Base-by-base conservation (phyloP, 2,329 filamentous ascomycete species). In the Xylariaceae sp. region DNA sequence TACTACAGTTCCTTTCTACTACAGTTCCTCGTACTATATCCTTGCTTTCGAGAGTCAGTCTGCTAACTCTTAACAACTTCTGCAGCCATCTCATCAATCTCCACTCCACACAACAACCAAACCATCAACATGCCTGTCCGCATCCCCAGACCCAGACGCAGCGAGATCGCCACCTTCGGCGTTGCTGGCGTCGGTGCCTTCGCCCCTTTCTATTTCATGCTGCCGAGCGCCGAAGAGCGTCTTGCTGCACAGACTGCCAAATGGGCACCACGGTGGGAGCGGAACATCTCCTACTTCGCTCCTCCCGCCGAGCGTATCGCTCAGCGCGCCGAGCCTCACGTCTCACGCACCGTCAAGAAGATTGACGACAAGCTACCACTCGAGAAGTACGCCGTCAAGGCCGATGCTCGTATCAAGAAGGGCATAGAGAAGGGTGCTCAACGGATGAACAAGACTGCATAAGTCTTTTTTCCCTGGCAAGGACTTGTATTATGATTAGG, bases 191-290 rank as follows among this genome's bases (percentile, higher is more conserved):
- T 80, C 51, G 72, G 68, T 42, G 76, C 72, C 57, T 73, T 83
- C 48, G 74, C 78, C 1, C 80, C 80, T 27, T 72, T 83, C 59
- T 81, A 80, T 68, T 71, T 82, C 59, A 70, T 81, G 60, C 70
- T 80, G 49, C 80, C 79, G 22, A 77, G 78, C 33, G 76, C 77
- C 51, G 75, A 80, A 56, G 76, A 81, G 63, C 73, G 73, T 39
- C 63, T 82, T 33, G 73, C 76, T 47, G 66, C 67, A 19, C 77
- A 81, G 64, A 82, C 80, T 3, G 69, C 71, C 51, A 75, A 76
- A 59, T 82, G 80, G 80, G 80, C 79, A 4, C 78, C 78, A 15
- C 74, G 77, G 48, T 83, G 80, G 80, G 78, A 82, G 66, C 71
- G 73, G 46, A 81, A 80, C 66, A 74, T 82, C 61, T 74, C 68